A percentile compares a stretch with the other conserved stretches of the same genome.
Conservation (phyloP, 352 stramenopile genomes). For the Pythium sp. region DNA sequence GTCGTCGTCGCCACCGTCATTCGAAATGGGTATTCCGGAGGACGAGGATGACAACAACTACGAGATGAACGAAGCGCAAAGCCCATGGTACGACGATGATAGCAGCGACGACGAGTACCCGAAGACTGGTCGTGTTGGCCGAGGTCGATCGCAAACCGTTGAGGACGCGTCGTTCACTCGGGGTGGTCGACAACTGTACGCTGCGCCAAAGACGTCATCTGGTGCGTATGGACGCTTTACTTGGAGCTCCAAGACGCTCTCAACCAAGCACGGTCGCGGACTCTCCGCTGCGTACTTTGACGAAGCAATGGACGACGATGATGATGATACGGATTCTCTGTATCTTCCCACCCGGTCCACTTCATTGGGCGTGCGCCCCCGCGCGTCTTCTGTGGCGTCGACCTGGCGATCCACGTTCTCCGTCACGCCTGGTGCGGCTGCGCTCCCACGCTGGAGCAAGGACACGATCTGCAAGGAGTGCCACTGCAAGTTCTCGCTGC, state of each 20-base stretch:
- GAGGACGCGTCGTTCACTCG: conserved; percentile 22
- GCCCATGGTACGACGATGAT: conserved; percentile 27
- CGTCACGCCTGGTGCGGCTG: conserved; percentile 19
- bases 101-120: conserved; percentile 11
- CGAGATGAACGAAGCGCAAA: conserved; percentile 8
- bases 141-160: conserved; percentile 23
- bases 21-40: conserved; percentile 27
- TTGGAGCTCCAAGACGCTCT: conserved; percentile 12
- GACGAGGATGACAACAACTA: conserved; percentile 31
- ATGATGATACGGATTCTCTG: conserved; percentile 11
- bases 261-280: conserved; percentile 10
- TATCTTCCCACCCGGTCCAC: conserved; percentile 10
- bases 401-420: conserved; percentile 19
- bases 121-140: background rate
- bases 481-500: conserved; percentile 63
- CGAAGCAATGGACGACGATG: conserved; percentile 8
- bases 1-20: conserved; percentile 18
- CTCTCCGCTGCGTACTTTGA: conserved; percentile 15
- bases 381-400: conserved; percentile 33
- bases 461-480: conserved; percentile 64
- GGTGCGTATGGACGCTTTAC: conserved; percentile 8
- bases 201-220: conserved; percentile 14
- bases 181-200: conserved; percentile 18
- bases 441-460: conserved; percentile 64
- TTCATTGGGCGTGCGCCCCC: conserved; percentile 19